These are phyloP conservation scores for Macadamia tetraphylla DNA, from an alignment of 164 flowering plant species.

Conservation along the genomic window DNA sequence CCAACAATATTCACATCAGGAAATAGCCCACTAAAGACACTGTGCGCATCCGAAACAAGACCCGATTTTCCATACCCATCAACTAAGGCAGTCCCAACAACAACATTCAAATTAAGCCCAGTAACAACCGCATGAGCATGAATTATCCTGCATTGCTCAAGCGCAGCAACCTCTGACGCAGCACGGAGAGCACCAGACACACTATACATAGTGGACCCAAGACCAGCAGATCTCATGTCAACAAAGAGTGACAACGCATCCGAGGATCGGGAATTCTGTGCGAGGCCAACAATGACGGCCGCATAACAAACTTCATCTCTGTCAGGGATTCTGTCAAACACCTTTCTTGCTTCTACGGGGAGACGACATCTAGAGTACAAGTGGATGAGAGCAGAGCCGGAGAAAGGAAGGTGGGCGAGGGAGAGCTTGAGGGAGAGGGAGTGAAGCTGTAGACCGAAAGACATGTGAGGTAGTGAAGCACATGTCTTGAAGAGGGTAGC, in stretches of 20 bases:
- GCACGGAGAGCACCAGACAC: constrained; percentile 58
- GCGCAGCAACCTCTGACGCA: constrained; percentile 43
- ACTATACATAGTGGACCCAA: constrained; percentile 38
- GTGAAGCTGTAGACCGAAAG: constrained; percentile 50
- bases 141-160: constrained; percentile 51
- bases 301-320: constrained; percentile 54
- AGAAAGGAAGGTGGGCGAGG: constrained; percentile 32
- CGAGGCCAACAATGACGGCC: constrained; percentile 50
- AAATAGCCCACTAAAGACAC: constrained; percentile 41
- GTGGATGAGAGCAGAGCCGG: constrained; percentile 38
- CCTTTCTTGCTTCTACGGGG: constrained; percentile 30
- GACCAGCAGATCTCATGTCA: constrained; percentile 33
- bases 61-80: constrained; percentile 75
- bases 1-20: constrained; percentile 32
- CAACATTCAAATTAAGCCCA: constrained; percentile 41
- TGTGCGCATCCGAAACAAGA: constrained; percentile 44
- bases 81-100: constrained; percentile 52
- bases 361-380: constrained; percentile 42
- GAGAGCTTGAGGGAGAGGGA: constrained; percentile 44
- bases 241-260: constrained; percentile 44
- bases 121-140: constrained; percentile 51
- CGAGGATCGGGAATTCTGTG: constrained; percentile 33
- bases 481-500: constrained; percentile 59
- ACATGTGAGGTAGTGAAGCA: constrained; percentile 32
- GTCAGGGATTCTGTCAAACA: constrained; percentile 53